Conservation (phyloP, 2,329 filamentous ascomycete genomes). For the Colletotrichum graminicola region DNA sequence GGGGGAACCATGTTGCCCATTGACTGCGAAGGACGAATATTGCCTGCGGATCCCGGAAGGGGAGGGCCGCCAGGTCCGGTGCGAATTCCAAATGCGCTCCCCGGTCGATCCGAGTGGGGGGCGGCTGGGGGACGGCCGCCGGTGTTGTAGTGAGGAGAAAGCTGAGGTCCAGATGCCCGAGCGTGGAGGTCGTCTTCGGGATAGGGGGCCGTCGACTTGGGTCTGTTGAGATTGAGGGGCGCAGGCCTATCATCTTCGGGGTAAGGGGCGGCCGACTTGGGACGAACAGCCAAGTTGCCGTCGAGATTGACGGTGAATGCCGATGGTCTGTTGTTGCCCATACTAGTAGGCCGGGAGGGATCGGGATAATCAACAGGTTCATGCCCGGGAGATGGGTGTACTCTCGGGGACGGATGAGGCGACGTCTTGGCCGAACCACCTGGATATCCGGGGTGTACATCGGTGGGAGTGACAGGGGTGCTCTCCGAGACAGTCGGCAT, state of each 20-base stretch:
- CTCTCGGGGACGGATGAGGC: constrained; percentile 58
- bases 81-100: constrained; percentile 67
- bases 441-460: constrained; percentile 41
- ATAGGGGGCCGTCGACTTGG: constrained; percentile 64
- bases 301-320: constrained; percentile 67
- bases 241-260: constrained; percentile 75
- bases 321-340: constrained; percentile 55
- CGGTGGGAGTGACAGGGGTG: constrained; percentile 48
- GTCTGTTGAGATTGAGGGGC: constrained; percentile 58
- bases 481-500: constrained; percentile 66
- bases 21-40: constrained; percentile 58
- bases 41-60: constrained; percentile 28
- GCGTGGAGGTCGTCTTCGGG: constrained; percentile 61
- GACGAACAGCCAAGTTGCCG: constrained; percentile 53
- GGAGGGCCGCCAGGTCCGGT: constrained; percentile 44
- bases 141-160: constrained; percentile 59
- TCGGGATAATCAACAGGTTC: constrained; percentile 61
- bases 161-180: constrained; percentile 48
- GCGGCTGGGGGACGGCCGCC: constrained; percentile 63
- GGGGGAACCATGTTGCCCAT: constrained; percentile 61
- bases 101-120: constrained; percentile 62
- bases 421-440: constrained; percentile 52
- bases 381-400: constrained; percentile 53
- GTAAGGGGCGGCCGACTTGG: constrained; percentile 75
- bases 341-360: constrained; percentile 56